Conservation (phyloP, 78 protist species). For the Dictyostelium capitatum region DNA sequence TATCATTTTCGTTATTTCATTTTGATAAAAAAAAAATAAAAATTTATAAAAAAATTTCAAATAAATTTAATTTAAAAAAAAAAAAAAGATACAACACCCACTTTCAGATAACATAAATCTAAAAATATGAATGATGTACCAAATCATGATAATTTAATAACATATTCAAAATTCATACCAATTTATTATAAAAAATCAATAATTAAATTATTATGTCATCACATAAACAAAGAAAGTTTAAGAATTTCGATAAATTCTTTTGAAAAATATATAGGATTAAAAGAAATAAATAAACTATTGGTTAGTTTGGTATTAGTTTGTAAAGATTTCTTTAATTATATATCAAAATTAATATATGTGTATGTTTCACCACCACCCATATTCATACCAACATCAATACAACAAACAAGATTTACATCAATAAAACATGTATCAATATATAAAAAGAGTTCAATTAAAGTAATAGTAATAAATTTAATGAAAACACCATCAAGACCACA, state of each 20-base stretch:
- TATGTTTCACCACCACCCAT: slow-evolving; percentile 1
- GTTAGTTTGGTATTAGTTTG: background rate
- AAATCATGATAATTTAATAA: too few relatives aligned
- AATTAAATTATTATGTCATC: background rate
- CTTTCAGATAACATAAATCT: too few relatives aligned
- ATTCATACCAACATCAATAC: background rate
- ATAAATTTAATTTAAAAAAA: too few relatives aligned
- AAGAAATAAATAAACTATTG: background rate
- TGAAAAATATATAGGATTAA: background rate
- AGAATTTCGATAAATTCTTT: background rate
- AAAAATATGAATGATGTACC: too few relatives aligned
- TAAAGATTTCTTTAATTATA: background rate
- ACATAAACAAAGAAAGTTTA: background rate
- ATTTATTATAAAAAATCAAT: background rate
- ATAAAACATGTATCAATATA: too few relatives aligned
- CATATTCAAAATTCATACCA: too few relatives aligned
- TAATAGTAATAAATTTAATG: too few relatives aligned
- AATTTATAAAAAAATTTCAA: too few relatives aligned
- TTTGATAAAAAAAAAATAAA: too few relatives aligned
- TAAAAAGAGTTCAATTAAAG: too few relatives aligned
- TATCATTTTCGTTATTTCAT: too few relatives aligned
- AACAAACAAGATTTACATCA: background rate
- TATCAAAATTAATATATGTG: background rate
- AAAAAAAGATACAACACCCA: too few relatives aligned
- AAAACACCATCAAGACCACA: background rate